Evolutionary conservation across 768 basidiomycete genomes (phyloP), one percentile per base, ranked within the genome.

Genomic region (Russula griseocarnosa): DNA sequence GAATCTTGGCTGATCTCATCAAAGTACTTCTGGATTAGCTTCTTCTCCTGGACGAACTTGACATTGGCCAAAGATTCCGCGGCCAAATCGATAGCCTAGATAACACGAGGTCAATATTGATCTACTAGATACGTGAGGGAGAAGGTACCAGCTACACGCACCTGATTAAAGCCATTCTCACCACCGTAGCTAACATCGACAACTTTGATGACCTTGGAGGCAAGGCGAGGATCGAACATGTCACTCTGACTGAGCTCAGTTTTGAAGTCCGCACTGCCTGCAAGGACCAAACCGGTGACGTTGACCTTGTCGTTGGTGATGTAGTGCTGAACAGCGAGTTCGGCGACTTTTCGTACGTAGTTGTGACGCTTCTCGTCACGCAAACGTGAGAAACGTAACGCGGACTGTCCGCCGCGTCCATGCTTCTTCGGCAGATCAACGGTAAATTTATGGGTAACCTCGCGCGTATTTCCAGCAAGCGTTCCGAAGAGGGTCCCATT

Each of bases 351-450:
- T 71, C 97, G 90, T 57, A 99, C 96, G 75, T 99, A 99, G 78
- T 98, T 99, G 86, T 98, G 95, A 53, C 97, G 87, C 76, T 97
- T 97, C 79, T 99, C 97, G 75, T 98, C 97, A 72, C 97, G 90
- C 55, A 99, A 85, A 81, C 97, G 96, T 46, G 96, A 92, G 86
- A 99, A 99, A 90, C 97, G 97, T 50, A 98, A 84, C 28, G 97
- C 97, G 60, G 97, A 98, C 77, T 99, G 97, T 76, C 97, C 97
- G 85, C 97, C 97, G 82, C 97, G 94, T 67, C 96, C 96, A 76
- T 98, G 97, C 81, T 99, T 99, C 82, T 99, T 99, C 49, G 97
- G 97, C 11, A 98, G 83, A 76, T 98, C 97, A 73, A 99, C 97
- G 22, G 93, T 93, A 79, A 98, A 98, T 77, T 98, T 98, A 80